These are phyloP conservation scores for Helichrysum umbraculigerum DNA, from an alignment of 129 eudicot species.

Conservation along the genomic window DNA sequence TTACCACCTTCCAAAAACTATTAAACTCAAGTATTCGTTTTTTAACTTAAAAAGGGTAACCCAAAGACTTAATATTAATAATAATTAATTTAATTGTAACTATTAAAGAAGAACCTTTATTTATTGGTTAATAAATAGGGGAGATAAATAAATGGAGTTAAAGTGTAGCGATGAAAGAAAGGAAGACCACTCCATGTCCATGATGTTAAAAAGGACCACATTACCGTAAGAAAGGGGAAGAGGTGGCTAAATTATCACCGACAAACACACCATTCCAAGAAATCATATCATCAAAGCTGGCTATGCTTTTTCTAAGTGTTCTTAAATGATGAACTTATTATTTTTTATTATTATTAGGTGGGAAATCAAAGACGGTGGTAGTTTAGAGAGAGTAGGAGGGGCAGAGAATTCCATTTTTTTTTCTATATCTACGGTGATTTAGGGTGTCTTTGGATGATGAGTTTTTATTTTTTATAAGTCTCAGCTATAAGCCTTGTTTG, in stretches of 20 bases:
- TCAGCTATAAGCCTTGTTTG: too few species aligned
- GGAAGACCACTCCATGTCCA: not conserved
- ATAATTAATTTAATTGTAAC: not conserved
- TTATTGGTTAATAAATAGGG: slow-evolving; percentile 1
- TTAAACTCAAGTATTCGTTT: not conserved
- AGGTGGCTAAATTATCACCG: slow-evolving; percentile 34
- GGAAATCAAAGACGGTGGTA: too few species aligned
- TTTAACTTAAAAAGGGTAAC: slow-evolving; percentile 10
- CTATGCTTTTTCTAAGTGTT: slow-evolving; percentile 15
- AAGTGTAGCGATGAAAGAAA: slow-evolving; percentile 2
- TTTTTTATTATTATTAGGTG: not conserved
- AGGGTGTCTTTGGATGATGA: too few species aligned
- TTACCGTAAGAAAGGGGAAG: slow-evolving; percentile 17
- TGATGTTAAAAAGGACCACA: slow-evolving; percentile 32
- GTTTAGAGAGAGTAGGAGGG: too few species aligned
- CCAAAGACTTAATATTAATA: not conserved
- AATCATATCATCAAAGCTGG: slow-evolving; percentile 37
- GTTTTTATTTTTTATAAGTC: too few species aligned
- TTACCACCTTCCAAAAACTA: not conserved
- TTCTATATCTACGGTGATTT: too few species aligned
- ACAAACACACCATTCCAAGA: slow-evolving; percentile 38
- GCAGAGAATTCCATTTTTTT: too few species aligned
- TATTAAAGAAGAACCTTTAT: slow-evolving; percentile 18
- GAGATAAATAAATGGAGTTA: not conserved
- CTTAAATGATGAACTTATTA: not conserved